phyloP scores from a whole-genome alignment of 441 rosid species.

The Melianthus villosus region DNA sequence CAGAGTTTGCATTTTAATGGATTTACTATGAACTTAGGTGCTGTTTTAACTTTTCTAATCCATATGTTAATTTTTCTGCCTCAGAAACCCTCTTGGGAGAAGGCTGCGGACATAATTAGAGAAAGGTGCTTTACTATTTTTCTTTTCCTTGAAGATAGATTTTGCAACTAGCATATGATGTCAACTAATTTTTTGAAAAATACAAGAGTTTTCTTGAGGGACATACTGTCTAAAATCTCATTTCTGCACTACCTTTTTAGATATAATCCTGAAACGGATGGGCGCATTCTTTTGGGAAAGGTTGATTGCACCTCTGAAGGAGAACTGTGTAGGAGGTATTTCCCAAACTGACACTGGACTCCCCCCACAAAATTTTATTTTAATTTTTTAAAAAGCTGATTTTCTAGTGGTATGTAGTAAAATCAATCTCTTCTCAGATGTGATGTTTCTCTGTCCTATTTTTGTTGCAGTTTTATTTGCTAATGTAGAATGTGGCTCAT shows the following conservation, averaged over 20 bases:
- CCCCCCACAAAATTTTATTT: too few species aligned
- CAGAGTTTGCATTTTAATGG: not conserved
- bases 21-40: not conserved
- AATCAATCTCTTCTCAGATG: too few species aligned
- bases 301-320: slow-evolving; percentile 75
- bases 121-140: slow-evolving; percentile 35
- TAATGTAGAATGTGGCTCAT: too few species aligned
- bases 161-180: not conserved
- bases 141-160: slow-evolving; percentile 1
- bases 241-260: slow-evolving; percentile 21
- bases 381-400: too few species aligned
- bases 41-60: slow-evolving; percentile 6
- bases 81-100: slow-evolving; percentile 98
- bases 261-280: slow-evolving; percentile 84
- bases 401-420: not conserved
- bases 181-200: slow-evolving; percentile 3
- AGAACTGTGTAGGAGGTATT: slow-evolving; percentile 69
- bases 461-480: too few species aligned
- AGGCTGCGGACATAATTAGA: slow-evolving; percentile 58
- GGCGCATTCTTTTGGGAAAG: slow-evolving; percentile 74
- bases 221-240: slow-evolving; percentile 9
- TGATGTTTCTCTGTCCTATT: too few species aligned
- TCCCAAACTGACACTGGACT: too few species aligned
- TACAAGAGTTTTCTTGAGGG: not conserved
- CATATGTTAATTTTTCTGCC: slow-evolving; percentile 15